Base-by-base conservation (phyloP, 768 basidiomycete genomes). In the Lentinula raphanica region DNA sequence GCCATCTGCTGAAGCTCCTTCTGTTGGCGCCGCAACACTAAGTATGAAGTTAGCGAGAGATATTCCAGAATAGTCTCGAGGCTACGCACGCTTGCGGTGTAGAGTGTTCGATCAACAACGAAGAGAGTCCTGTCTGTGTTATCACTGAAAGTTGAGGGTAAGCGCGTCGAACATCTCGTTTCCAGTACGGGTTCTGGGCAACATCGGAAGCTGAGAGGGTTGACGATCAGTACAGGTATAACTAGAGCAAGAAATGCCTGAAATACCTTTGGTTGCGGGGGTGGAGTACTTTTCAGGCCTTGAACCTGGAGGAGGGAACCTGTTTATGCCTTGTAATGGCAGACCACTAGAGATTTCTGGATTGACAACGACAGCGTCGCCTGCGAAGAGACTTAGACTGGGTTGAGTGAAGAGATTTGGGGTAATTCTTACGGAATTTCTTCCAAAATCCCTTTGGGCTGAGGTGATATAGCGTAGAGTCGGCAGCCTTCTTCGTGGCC, bases 401-500 rank as follows among this genome's bases (percentile, higher is more conserved):
- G 23, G 19, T 53, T 21, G 1, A 25, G 7, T 25, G 35, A 5
- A 19, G 55, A 19, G 40, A 28, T 11, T 42, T 2, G 31, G 8
- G n/a, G 36, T 42, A 32, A 38, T 79, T n/a, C 92, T 59, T 65
- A 94, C 94, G 85, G 68, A 97, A 93, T 77, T 90, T 93, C 84
- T 95, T 96, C 94, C 94, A 96, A 71, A 96, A 95, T 8, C 94
- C 94, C 72, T 88, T 86, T 25, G 90, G 87, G 66, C 83, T 84
- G 65, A 93, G 82, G 69, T 97, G 94, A 73, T 97, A 97, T 45
- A 93, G 80, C 2, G 91, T 94, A 36, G 88, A 86, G 68, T 97
- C 92, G 62, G 92, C 91, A 28, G 79, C 85, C 74, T 86, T 92
- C 76, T 84, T 89, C 60, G 81, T 80, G 58, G 88, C 84, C 86